A percentile compares a stretch with the other conserved stretches of the same genome.
Conservation (phyloP, 2,329 filamentous ascomycete genomes). For the Monosporascus cannonballus region DNA sequence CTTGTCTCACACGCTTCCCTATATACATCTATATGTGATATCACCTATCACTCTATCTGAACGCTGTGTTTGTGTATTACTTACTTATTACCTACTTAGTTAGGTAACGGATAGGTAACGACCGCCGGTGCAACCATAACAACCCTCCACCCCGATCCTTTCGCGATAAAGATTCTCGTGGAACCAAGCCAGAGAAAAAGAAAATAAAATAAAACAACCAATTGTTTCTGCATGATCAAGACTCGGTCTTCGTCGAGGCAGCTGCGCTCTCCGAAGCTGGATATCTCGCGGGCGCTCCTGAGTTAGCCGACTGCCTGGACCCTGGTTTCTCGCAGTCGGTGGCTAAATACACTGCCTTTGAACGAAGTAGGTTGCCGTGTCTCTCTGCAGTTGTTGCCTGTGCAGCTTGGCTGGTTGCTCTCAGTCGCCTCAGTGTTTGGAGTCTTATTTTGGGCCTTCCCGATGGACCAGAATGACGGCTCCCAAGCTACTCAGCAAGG, state of each 20-base stretch:
- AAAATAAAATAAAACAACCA: background rate
- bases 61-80: too few species aligned
- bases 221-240: constrained; percentile 9
- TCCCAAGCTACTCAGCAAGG: constrained; percentile 28
- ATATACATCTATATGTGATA: too few species aligned
- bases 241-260: constrained; percentile 4
- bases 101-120: constrained; percentile 4
- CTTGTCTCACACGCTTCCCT: too few species aligned
- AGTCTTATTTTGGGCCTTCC: background rate
- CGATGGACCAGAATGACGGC: constrained; percentile 23
- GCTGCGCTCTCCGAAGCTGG: constrained; percentile 7
- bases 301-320: constrained; percentile 19
- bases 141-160: constrained; percentile 3
- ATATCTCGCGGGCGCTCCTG: constrained; percentile 2
- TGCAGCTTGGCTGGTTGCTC: background rate
- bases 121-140: constrained; percentile 8
- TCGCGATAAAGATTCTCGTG: background rate
- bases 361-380: constrained; percentile 2
- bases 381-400: background rate
- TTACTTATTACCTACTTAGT: too few species aligned
- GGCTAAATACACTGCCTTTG: background rate
- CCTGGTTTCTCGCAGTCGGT: constrained; percentile 17
- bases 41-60: constrained; percentile 2
- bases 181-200: background rate
- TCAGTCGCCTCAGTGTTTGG: background rate